phyloP scores from a whole-genome alignment of 805 yeast species.

The Kuraishia ogatae region DNA sequence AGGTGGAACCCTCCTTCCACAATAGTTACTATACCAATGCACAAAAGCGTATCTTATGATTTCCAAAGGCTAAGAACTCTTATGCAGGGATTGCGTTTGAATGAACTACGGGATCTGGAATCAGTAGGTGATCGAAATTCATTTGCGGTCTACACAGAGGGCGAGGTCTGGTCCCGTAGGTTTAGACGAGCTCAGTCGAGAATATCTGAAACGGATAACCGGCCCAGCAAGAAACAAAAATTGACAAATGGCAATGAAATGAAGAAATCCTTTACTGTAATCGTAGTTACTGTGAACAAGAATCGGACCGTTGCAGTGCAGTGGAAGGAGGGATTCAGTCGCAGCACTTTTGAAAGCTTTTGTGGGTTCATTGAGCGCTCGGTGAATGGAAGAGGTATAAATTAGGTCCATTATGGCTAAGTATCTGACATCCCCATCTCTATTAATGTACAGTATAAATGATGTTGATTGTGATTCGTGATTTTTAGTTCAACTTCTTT shows the following conservation, averaged over 20 bases:
- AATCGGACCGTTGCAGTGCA: not conserved
- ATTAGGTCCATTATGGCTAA: not conserved
- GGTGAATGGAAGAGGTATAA: not conserved
- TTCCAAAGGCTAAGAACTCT: not conserved
- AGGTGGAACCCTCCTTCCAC: constrained; percentile 1
- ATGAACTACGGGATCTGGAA: not conserved
- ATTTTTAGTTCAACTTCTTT: constrained; percentile 36
- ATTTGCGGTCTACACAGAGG: not conserved
- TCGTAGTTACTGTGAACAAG: not conserved
- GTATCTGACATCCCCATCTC: constrained; percentile 4
- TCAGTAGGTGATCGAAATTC: not conserved
- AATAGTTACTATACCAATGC: not conserved
- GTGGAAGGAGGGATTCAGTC: constrained; percentile 18
- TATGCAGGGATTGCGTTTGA: not conserved
- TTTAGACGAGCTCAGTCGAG: constrained; percentile 9
- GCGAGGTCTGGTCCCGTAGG: constrained; percentile 21
- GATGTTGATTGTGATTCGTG: not conserved
- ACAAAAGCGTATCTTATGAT: not conserved
- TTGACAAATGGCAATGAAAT: not conserved
- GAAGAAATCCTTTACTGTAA: not conserved
- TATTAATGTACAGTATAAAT: not conserved
- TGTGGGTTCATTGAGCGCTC: constrained; percentile 12
- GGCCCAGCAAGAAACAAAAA: not conserved
- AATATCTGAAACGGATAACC: not conserved
- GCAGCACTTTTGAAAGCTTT: constrained; percentile 22